Evolutionary conservation across 805 yeast genomes (phyloP).

Genomic region (Saccharomycopsis selenospora): DNA sequence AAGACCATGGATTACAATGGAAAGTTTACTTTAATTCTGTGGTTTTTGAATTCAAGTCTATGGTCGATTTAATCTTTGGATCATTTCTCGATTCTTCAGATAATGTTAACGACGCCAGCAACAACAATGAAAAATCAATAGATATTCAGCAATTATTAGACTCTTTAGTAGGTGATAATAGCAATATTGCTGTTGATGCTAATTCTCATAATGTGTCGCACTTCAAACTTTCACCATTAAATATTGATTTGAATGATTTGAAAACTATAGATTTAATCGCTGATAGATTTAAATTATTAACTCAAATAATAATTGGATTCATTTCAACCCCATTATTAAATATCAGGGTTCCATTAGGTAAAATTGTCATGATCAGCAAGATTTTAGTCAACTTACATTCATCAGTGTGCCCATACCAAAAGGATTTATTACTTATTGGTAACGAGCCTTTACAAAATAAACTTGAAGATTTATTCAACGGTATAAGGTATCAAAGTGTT

Average conservation of each 20-base stretch:
- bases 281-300: constrained; percentile 41
- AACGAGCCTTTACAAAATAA: constrained; percentile 28
- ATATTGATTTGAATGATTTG: constrained; percentile 54
- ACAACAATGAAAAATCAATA: constrained; percentile 4
- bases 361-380: constrained; percentile 44
- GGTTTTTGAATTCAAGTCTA: constrained; percentile 47
- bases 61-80: constrained; percentile 43
- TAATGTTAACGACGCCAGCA: constrained; percentile 32
- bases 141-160: constrained; percentile 14
- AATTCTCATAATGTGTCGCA: constrained; percentile 20
- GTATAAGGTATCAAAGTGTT: constrained; percentile 38
- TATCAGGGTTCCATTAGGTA: constrained; percentile 46
- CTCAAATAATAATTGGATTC: constrained; percentile 39
- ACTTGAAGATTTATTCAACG: background rate
- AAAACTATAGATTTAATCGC: constrained; percentile 44
- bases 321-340: constrained; percentile 33
- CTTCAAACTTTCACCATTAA: constrained; percentile 38
- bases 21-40: constrained; percentile 40
- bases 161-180: constrained; percentile 11
- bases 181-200: constrained; percentile 10
- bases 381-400: constrained; percentile 48
- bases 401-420: constrained; percentile 46
- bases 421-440: constrained; percentile 48
- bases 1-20: constrained; percentile 37
- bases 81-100: constrained; percentile 56